A percentile compares a stretch with the other conserved stretches of the same genome.
These are phyloP conservation scores for Boletus insuetus DNA, from an alignment of 768 basidiomycete species.

Conservation along the genomic window DNA sequence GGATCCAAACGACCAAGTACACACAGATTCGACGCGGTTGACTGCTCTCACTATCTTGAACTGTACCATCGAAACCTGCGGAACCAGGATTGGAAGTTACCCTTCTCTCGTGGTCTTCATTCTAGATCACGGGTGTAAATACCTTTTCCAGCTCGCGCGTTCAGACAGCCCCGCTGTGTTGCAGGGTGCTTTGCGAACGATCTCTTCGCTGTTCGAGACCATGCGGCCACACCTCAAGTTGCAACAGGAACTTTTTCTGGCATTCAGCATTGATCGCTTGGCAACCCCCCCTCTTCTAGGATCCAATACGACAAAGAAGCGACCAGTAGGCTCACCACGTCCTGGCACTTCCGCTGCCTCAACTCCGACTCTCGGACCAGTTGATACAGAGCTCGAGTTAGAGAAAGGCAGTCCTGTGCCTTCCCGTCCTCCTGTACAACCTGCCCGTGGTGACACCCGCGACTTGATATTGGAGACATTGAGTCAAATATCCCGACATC, in stretches of 20 bases:
- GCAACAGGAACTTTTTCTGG: conserved; percentile 92
- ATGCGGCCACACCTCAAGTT: conserved; percentile 85
- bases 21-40: conserved; percentile 93
- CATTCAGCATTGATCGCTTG: conserved; percentile 90
- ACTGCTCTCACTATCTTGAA: conserved; percentile 87
- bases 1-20: conserved; percentile 90
- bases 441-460: conserved; percentile 83
- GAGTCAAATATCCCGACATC: conserved; percentile 72
- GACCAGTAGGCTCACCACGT: conserved; percentile 44
- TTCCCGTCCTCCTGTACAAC: conserved; percentile 60
- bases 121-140: conserved; percentile 90
- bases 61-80: conserved; percentile 82
- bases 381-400: conserved; percentile 37
- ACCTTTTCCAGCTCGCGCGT: conserved; percentile 93
- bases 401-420: conserved; percentile 52
- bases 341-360: conserved; percentile 49
- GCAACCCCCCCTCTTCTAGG: conserved; percentile 49
- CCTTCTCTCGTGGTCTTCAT: conserved; percentile 76
- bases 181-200: conserved; percentile 77
- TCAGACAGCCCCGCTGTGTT: conserved; percentile 83
- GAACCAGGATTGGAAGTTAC: conserved; percentile 69
- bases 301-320: conserved; percentile 31
- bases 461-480: conserved; percentile 90
- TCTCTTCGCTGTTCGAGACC: conserved; percentile 84
- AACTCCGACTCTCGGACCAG: conserved; percentile 42